phyloP scores from a whole-genome alignment of 495 filamentous ascomycete genomes.

The Trichocladium uniseriatum region DNA sequence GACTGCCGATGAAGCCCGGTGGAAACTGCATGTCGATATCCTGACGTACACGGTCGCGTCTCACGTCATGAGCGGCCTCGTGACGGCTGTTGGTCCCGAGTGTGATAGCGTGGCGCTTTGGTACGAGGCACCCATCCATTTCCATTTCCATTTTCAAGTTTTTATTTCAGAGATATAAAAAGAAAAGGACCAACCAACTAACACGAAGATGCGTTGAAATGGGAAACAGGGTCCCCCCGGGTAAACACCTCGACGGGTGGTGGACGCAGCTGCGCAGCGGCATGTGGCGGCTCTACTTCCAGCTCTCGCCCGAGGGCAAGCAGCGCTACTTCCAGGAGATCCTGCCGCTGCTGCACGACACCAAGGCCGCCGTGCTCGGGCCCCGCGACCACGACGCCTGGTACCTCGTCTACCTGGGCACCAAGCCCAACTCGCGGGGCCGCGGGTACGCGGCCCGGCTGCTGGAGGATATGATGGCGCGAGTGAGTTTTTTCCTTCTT shows the following conservation, averaged over 20 bases:
- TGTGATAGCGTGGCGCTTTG: slow-evolving; percentile 70
- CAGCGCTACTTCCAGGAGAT: slow-evolving; percentile 69
- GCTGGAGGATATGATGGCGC: slow-evolving; percentile 53
- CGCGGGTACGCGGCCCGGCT: slow-evolving; percentile 61
- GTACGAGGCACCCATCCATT: slow-evolving; percentile 39
- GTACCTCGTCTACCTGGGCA: slow-evolving; percentile 75
- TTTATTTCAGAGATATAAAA: neutral
- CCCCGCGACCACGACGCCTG: slow-evolving; percentile 53
- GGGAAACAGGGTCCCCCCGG: slow-evolving; percentile 60
- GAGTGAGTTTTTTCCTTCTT: slow-evolving; percentile 36
- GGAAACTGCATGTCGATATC: slow-evolving; percentile 63
- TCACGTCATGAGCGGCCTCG: slow-evolving; percentile 61
- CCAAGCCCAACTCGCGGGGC: slow-evolving; percentile 52
- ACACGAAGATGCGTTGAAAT: neutral
- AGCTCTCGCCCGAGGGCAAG: slow-evolving; percentile 58
- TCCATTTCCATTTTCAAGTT: neutral
- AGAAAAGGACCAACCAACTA: no score
- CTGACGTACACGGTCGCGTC: slow-evolving; percentile 64
- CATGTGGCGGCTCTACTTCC: slow-evolving; percentile 62
- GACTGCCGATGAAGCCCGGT: slow-evolving; percentile 45
- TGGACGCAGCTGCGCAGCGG: slow-evolving; percentile 61
- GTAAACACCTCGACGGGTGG: slow-evolving; percentile 60
- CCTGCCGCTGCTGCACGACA: slow-evolving; percentile 62
- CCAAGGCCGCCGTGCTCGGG: slow-evolving; percentile 57
- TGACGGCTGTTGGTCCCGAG: slow-evolving; percentile 60